Percentiles rank a stretch among this genome's conserved stretches.
Evolutionary conservation across 192 early-diverging fungal genomes (phyloP).

Genomic region (Backusella liffmaniae): DNA sequence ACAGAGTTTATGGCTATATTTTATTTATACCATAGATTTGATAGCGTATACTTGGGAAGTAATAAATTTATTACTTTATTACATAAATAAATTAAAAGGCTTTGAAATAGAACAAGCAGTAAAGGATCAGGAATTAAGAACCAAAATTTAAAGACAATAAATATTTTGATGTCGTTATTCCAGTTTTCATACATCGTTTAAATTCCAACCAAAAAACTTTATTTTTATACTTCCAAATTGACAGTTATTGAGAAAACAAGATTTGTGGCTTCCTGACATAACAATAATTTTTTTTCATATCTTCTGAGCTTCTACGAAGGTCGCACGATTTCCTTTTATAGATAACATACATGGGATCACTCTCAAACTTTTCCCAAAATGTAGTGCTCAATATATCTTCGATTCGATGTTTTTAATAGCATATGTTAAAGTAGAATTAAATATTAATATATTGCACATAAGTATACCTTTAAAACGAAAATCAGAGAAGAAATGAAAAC

Average conservation of each 20-base stretch:
- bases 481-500: neutral
- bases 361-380: neutral
- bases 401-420: neutral
- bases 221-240: neutral
- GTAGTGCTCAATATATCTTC: neutral
- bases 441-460: neutral
- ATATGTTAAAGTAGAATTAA: neutral
- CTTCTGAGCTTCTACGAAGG: neutral
- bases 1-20: neutral
- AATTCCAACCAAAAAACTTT: neutral
- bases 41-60: neutral
- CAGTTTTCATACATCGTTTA: conserved; percentile 1
- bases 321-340: neutral
- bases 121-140: neutral
- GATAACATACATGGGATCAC: neutral
- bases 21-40: neutral
- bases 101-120: neutral
- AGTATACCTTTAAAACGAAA: neutral
- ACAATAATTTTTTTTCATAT: neutral
- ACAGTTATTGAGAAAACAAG: neutral
- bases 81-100: neutral
- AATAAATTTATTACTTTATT: neutral
- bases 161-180: neutral
- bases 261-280: neutral
- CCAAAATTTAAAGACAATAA: neutral